Conservation (phyloP, 1,284 basidiomycete genomes). For the Phaffia rhodozyma region DNA sequence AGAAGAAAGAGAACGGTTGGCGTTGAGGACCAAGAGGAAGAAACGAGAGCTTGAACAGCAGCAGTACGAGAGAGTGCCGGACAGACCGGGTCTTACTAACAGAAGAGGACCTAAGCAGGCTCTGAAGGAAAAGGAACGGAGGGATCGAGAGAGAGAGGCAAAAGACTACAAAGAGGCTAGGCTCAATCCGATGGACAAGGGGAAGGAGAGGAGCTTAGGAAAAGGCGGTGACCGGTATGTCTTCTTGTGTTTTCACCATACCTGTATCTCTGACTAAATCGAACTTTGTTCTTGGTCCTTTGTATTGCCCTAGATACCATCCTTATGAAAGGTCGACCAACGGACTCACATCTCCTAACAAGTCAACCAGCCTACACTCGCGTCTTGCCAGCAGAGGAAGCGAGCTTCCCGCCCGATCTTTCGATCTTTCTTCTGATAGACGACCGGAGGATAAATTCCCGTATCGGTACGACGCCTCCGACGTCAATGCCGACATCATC, state of each 20-base stretch:
- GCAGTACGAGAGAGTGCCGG: background rate
- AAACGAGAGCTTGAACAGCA: background rate
- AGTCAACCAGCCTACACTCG: background rate
- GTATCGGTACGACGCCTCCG: background rate
- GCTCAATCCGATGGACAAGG: background rate
- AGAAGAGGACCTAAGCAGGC: background rate
- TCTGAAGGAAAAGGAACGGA: background rate
- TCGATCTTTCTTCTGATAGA: background rate
- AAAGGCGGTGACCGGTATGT: background rate
- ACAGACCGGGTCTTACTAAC: too few species aligned
- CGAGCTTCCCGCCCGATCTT: background rate
- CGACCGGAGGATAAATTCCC: background rate
- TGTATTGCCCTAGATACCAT: background rate
- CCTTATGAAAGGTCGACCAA: too few species aligned
- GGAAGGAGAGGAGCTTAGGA: background rate
- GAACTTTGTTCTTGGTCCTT: background rate
- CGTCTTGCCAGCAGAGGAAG: background rate
- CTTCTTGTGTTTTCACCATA: background rate
- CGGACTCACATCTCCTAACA: background rate
- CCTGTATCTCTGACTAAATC: background rate
- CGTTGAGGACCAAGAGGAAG: background rate
- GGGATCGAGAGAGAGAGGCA: conserved; percentile 1
- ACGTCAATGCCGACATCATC: too few species aligned
- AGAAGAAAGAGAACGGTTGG: background rate
- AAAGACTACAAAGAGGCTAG: background rate